Conservation (phyloP, 345 rosid species). For the Moringa oleifera region DNA sequence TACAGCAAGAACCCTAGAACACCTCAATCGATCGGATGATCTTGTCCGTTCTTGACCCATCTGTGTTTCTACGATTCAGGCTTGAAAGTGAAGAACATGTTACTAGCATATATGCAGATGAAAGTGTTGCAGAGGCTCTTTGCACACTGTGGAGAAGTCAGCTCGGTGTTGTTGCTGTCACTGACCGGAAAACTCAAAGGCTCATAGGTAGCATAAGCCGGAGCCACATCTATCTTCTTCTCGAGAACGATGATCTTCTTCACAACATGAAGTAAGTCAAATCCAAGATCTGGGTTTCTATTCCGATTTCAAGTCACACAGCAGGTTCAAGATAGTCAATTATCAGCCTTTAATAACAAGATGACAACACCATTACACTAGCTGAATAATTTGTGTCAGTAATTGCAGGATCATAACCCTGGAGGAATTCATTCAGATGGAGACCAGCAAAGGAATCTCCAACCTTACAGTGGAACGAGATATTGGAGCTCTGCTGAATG, state of each 20-base stretch:
- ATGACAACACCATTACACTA: too few species aligned
- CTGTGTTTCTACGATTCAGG: constrained; percentile 11
- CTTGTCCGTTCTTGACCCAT: not conserved
- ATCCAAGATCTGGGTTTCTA: too few species aligned
- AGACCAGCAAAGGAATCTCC: constrained; percentile 5
- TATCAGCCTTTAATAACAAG: too few species aligned
- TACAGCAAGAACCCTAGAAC: not conserved
- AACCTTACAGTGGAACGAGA: constrained; percentile 22
- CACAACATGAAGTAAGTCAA: constrained; percentile 17
- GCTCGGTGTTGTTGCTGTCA: constrained; percentile 19
- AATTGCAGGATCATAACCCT: constrained; percentile 19
- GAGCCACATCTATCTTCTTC: constrained; percentile 28
- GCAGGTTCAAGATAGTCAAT: too few species aligned
- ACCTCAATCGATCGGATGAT: too few species aligned
- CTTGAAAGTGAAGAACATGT: constrained; percentile 25
- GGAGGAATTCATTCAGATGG: constrained; percentile 25
- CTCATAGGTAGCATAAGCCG: constrained; percentile 25
- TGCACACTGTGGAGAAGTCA: constrained; percentile 18
- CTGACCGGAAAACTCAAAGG: constrained; percentile 14
- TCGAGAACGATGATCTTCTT: constrained; percentile 21
- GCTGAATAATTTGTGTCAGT: too few species aligned
- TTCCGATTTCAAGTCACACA: too few species aligned
- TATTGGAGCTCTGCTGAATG: constrained; percentile 21
- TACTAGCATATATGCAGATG: constrained; percentile 21
- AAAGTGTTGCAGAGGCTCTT: constrained; percentile 29